Evolutionary conservation across 306 rosid species (phyloP), one percentile per base, ranked within the genome.

Genomic region (Cicer yamashitae): DNA sequence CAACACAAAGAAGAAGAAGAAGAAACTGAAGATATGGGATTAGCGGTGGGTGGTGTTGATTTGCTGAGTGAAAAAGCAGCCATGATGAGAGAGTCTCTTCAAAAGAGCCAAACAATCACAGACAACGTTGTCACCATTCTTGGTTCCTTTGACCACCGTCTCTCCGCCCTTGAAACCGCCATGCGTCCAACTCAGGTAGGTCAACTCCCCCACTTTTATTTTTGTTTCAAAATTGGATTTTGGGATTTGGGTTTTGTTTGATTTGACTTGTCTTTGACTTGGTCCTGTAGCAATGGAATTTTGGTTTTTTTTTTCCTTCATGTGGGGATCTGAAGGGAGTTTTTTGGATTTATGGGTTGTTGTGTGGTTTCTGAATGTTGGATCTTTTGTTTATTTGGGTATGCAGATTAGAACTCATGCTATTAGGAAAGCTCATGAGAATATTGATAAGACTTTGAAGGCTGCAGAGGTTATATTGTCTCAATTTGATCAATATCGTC

Each of bases 131-230:
- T 94, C 58, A 45, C 99, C 45, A 89, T 91, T 62, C 96, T 91
- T 0, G 97, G 98, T 15, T 94, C 97, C 82, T 94, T 94, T 50
- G 98, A 94, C 74, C 96, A 94, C 85, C 98, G 98, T 72, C 97
- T 94, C 79, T 90, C 98, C 2, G 96, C 93, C 72, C 97, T 94
- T 20, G 98, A 94, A 81, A 88, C 91, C 79, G 98, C 98, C 88
- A 94, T 94, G 98, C 94, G 98, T 17, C 98, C 98, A 7, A 94
- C 98, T 81, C 98, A 94, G 98, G 98, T 50, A 50, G 34, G 67
- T 60, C 67, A 34, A 60, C 43, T 34, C 39, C 56, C 56, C 56
- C 0, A 3, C 10, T 0, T 8, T 8, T 14, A 25, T 40, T 30
- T 2, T 20, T 7, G 8, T 43, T 66, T 71, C 50, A 43, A 56